Evolutionary conservation across 208 protist species (phyloP), one percentile per base, ranked within the genome.

Genomic region (Hexamita inflata): DNA sequence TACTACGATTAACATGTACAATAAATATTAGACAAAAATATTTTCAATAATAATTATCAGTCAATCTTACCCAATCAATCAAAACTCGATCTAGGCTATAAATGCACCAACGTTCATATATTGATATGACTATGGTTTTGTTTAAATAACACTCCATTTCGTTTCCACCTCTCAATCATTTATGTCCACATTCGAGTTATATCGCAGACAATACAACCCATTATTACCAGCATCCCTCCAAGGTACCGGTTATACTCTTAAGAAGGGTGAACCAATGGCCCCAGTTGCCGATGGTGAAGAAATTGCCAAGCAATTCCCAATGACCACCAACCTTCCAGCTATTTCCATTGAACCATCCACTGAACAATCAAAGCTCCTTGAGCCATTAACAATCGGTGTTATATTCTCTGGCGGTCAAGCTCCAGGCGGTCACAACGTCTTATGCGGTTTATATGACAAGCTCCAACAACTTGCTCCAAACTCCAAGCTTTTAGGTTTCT

Each of bases 381-480:
- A 0, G 1, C 76, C 64, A 9, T 7, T 67, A 1, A 75, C 32
- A 35, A 74, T 83, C 58, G 81, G 81, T n/a, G 53, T 83, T 38
- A 73, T 84, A 30, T 58, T 84, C 42, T 82, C 77, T 73, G 81
- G 81, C 41, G 81, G 81, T 32, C 81, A 65, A 58, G 81, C 81
- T 57, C 77, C 80, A 30, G 81, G 81, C 41, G 81, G 81, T 59
- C 81, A 84, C 38, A 84, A 84, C 61, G 78, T 84, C 2, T 34
- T 84, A 59, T 49, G 38, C 32, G 81, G 81, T 68, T 77, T 84
- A n/a, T 83, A 75, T 65, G 80, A 83, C 35, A 65, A 58, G 32
- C 30, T 83, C 9, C 32, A 81, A 28, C 41, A 75, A 38, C 30
- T 73, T 34, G n/a, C 77, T 53, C 65, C 58, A 28, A 73, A 75